Evolutionary conservation across 2,329 filamentous ascomycete genomes (phyloP).

Genomic region (Aquanectria penicillioides): DNA sequence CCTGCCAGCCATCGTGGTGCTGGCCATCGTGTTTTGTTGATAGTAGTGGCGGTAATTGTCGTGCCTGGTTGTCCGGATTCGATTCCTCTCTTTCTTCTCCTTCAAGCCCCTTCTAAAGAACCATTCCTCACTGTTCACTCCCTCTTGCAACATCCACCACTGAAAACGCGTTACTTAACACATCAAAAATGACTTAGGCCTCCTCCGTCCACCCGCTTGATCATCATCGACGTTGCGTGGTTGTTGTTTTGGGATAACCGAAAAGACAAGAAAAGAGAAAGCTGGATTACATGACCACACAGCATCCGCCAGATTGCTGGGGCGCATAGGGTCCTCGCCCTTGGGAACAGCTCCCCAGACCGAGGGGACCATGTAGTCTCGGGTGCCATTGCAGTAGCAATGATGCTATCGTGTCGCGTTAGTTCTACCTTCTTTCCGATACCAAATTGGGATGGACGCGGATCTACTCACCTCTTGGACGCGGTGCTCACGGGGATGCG

Average conservation of each 20-base stretch:
- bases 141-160: conserved; percentile 35
- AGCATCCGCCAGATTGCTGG: conserved; percentile 92
- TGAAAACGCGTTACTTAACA: conserved; percentile 38
- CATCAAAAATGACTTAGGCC: conserved; percentile 41
- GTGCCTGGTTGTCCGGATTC: conserved; percentile 37
- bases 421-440: conserved; percentile 18
- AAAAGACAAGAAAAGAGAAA: conserved; percentile 36
- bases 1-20: conserved; percentile 25
- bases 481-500: conserved; percentile 96
- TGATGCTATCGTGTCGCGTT: conserved; percentile 72
- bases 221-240: conserved; percentile 45
- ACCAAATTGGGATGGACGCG: no score
- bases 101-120: conserved; percentile 20
- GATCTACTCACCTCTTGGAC: conserved; percentile 75
- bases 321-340: conserved; percentile 98
- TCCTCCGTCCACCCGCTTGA: conserved; percentile 42
- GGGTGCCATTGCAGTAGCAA: conserved; percentile 98
- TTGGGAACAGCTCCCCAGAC: conserved; percentile 96
- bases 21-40: conserved; percentile 27
- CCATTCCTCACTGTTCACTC: conserved; percentile 28
- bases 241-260: conserved; percentile 41
- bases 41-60: conserved; percentile 28
- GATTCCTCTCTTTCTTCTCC: conserved; percentile 21
- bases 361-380: conserved; percentile 98
- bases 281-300: conserved; percentile 83